Evolutionary conservation across 1,284 basidiomycete genomes (phyloP).

Genomic region (Microstroma glucosiphilum): DNA sequence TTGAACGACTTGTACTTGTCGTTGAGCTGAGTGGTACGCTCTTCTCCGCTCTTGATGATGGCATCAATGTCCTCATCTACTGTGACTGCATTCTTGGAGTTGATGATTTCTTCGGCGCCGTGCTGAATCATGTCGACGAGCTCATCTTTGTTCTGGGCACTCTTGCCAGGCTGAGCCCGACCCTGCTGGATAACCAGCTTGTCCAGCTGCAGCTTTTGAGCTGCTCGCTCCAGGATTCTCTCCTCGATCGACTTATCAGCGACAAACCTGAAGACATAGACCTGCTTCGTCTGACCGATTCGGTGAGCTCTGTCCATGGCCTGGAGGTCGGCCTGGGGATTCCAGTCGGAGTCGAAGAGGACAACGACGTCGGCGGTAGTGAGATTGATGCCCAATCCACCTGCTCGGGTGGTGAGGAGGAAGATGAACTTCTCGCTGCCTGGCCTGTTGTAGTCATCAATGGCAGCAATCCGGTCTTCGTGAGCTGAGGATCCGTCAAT

Average conservation of each 20-base stretch:
- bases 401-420: constrained; percentile 93
- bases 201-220: constrained; percentile 89
- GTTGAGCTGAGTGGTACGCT: constrained; percentile 79
- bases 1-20: constrained; percentile 88
- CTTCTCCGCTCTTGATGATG: constrained; percentile 73
- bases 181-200: constrained; percentile 98
- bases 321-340: constrained; percentile 96
- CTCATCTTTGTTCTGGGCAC: constrained; percentile 89
- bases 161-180: constrained; percentile 60
- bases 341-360: constrained; percentile 98
- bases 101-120: constrained; percentile 95
- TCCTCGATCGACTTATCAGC: constrained; percentile 95
- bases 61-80: constrained; percentile 90
- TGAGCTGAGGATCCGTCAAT: constrained; percentile 94
- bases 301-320: constrained; percentile 99
- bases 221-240: constrained; percentile 90
- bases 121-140: constrained; percentile 97
- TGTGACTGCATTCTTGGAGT: constrained; percentile 59
- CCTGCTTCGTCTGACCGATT: constrained; percentile 97
- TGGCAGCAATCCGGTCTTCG: constrained; percentile 88
- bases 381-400: constrained; percentile 94
- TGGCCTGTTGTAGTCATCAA: constrained; percentile 96
- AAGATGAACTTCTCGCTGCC: constrained; percentile 95
- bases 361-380: constrained; percentile 93
- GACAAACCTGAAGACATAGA: constrained; percentile 95